These are phyloP conservation scores for Diplosphaera chodatii DNA, from an alignment of 139 green algal genomes.

Conservation along the genomic window DNA sequence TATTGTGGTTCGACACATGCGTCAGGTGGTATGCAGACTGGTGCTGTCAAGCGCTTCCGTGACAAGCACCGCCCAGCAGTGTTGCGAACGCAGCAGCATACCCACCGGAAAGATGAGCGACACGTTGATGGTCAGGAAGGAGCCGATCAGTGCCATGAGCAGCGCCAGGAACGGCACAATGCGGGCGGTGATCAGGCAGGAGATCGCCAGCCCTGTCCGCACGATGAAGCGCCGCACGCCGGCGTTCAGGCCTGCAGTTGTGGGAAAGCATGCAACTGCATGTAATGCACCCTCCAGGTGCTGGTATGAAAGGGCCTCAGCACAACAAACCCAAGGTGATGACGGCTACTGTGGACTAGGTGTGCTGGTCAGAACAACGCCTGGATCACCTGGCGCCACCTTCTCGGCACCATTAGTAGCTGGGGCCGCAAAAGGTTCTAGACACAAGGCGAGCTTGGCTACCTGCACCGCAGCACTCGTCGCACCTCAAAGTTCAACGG, in stretches of 20 bases:
- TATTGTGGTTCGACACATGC: no score
- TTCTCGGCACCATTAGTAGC: background rate
- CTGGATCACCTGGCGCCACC: background rate
- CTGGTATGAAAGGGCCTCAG: background rate
- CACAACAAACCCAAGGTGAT: background rate
- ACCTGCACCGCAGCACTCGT: background rate
- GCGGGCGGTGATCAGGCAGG: slow-evolving; percentile 14
- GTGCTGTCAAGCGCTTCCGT: no score
- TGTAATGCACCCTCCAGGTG: background rate
- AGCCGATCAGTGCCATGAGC: slow-evolving; percentile 37
- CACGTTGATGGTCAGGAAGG: slow-evolving; percentile 37
- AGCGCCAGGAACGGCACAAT: slow-evolving; percentile 28
- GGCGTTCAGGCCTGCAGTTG: background rate
- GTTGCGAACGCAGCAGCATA: no score
- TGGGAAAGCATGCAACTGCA: background rate
- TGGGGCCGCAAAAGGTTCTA: background rate
- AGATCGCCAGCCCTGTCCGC: slow-evolving; percentile 18
- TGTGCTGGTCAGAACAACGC: background rate
- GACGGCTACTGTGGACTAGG: no score
- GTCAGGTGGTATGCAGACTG: no score
- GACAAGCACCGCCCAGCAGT: no score
- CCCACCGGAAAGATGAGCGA: slow-evolving; percentile 32
- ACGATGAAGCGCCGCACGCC: slow-evolving; percentile 9
- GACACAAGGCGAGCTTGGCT: background rate
- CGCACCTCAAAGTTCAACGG: no score